These are phyloP conservation scores for Sonneratia alba DNA, from an alignment of 345 rosid genomes.

Conservation along the genomic window DNA sequence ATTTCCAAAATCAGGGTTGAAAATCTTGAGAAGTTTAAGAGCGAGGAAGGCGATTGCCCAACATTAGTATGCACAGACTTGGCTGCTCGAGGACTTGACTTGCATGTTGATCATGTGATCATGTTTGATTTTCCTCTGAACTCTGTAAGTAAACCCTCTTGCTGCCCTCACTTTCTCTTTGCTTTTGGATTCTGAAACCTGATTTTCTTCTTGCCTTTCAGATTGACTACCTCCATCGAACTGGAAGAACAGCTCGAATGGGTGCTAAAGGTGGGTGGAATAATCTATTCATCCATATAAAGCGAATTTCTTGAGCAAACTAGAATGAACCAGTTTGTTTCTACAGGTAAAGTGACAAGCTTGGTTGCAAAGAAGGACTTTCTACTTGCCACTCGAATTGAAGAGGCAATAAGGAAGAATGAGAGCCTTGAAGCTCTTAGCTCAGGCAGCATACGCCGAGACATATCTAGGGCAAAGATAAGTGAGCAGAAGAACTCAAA, in stretches of 20 bases:
- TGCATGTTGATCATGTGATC: constrained; percentile 83
- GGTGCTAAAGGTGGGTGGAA: constrained; percentile 78
- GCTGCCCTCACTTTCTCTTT: not conserved
- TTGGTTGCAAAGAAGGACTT: constrained; percentile 55
- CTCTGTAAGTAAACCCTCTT: constrained; percentile 46
- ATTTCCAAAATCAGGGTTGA: constrained; percentile 43
- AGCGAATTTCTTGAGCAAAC: not conserved
- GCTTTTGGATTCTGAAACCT: not conserved
- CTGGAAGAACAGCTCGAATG: constrained; percentile 96
- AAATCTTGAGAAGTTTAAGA: constrained; percentile 81
- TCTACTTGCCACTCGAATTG: constrained; percentile 54
- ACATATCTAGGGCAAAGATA: constrained; percentile 53
- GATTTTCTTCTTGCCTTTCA: constrained; percentile 18
- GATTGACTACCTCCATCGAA: constrained; percentile 97
- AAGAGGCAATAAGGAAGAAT: constrained; percentile 72
- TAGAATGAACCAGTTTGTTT: not conserved
- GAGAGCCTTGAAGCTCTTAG: constrained; percentile 80
- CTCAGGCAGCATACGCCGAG: constrained; percentile 50
- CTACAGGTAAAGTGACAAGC: constrained; percentile 83
- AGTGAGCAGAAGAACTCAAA: constrained; percentile 50
- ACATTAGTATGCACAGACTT: constrained; percentile 91
- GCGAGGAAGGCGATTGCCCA: constrained; percentile 82
- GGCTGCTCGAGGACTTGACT: constrained; percentile 92
- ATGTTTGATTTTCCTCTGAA: constrained; percentile 92
- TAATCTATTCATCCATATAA: not conserved